Evolutionary conservation across 1,284 basidiomycete genomes (phyloP), one percentile per base, ranked within the genome.

Genomic region (Nidula niveotomentosa): DNA sequence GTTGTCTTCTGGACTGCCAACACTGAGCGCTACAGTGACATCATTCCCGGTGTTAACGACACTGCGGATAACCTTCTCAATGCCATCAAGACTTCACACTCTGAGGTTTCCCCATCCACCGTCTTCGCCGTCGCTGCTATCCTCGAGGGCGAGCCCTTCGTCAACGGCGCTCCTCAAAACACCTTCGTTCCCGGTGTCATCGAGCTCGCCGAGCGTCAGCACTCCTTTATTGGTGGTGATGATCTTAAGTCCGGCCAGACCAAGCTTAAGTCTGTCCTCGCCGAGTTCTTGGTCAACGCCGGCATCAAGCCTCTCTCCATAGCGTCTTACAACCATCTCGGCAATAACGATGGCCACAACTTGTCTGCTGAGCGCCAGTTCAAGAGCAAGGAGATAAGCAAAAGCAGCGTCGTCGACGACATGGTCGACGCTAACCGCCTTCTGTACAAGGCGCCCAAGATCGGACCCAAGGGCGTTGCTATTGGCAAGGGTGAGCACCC

Each of bases 91-190:
- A 60, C 73, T 23, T 94, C 92, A 43, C 96, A 98, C 78, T 79
- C 84, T 13, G 96, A 99, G 73, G 90, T 98, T 15, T 94, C 96
- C 10, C 96, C 97, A 6, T 97, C 94, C 54, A 96, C 95, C 55
- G 73, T 98, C 65, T 99, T 98, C 67, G 96, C 96, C 36, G 90
- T 98, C 58, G 96, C 96, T 5, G 85, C 95, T 36, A 98, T 99
- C 71, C 90, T 98, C 62, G 96, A 98, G 76, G 91, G 91, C 58
- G 88, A 89, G 63, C 94, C 96, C 34, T 98, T 96, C 81, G 87
- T 99, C 73, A 99, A 98, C 68, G 96, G 96, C 53, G 95, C 96
- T 23, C 96, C 96, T 17, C 96, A 99, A 83, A 99, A 99, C 86
- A 98, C 96, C 6, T 98, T 98, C 69, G 95, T 99, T 35, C 96